These are phyloP conservation scores for Bodo saltans DNA, from an alignment of 78 protist genomes.

Conservation along the genomic window DNA sequence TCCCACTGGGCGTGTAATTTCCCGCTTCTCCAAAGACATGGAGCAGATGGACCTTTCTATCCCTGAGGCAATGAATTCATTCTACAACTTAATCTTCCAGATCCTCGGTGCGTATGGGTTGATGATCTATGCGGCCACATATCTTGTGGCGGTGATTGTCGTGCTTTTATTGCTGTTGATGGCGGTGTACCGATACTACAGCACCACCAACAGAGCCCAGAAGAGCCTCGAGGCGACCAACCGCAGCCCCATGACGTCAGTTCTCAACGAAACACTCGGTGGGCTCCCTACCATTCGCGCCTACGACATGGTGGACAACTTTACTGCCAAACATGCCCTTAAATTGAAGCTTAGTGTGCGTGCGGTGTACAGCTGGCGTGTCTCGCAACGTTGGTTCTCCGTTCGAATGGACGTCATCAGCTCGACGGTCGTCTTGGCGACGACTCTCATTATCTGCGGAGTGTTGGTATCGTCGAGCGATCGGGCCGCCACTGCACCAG, in stretches of 20 bases:
- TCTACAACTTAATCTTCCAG: background rate
- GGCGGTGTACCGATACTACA: slow-evolving; percentile 64
- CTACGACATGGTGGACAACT: background rate
- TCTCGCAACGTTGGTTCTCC: slow-evolving; percentile 62
- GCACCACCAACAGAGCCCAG: slow-evolving; percentile 61
- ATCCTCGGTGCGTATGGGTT: background rate
- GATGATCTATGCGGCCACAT: slow-evolving; percentile 37
- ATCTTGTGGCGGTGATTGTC: slow-evolving; percentile 56
- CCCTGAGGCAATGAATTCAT: background rate
- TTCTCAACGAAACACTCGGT: slow-evolving; percentile 44
- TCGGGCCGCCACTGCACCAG: slow-evolving; percentile 52
- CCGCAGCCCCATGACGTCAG: slow-evolving; percentile 48
- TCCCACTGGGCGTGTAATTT: slow-evolving; percentile 87
- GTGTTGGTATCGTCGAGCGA: slow-evolving; percentile 32
- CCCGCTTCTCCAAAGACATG: slow-evolving; percentile 84
- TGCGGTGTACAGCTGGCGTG: background rate
- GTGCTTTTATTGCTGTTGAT: slow-evolving; percentile 48
- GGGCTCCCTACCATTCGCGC: slow-evolving; percentile 43
- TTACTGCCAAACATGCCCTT: background rate
- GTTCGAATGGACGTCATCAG: slow-evolving; percentile 68
- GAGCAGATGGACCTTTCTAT: slow-evolving; percentile 50
- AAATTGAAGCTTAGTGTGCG: background rate
- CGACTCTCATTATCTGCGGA: slow-evolving; percentile 46
- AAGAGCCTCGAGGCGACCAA: slow-evolving; percentile 41
- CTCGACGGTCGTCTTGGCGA: slow-evolving; percentile 34